Base-by-base conservation (phyloP, 2,329 filamentous ascomycete genomes). In the Seiridium unicorne region DNA sequence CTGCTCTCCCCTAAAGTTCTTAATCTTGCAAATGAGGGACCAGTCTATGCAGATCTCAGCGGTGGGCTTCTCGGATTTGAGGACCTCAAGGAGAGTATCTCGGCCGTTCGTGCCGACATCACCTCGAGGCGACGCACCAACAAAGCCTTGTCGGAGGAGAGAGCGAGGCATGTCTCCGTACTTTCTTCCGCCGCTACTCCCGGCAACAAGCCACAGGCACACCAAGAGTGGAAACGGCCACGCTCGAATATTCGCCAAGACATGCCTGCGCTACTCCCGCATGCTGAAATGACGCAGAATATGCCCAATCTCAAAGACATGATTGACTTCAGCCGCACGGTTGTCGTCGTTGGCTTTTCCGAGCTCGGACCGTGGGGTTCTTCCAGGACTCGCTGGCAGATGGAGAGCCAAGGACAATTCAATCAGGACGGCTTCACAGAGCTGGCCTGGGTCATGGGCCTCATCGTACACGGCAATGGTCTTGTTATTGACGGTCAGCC, bases 381-480 rank as follows among this genome's bases (percentile, higher is more conserved):
- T 74, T 86, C 87, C 8, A 81, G 88, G 63, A 89, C 87, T 13
- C 83, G 88, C 51, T 91, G 88, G 88, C 86, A 91, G 75, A 89
- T 90, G 85, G 88, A 91, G 70, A 82, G 85, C 8, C 81, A 85
- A 62, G 88, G 87, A 67, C 78, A 87, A 60, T 89, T 90, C 73
- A 88, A 85, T 2, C 78, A 89, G n/a, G 86, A 89, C 68, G 88
- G 87, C 7, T 89, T 85, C 64, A 81, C 89, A 49, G 88, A 91
- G 71, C 88, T 90, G 84, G 88, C 88, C 7, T 90, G 88, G 88
- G 84, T 90, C 70, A 90, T 89, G 84, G 87, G 88, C 62, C 79
- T 90, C 53, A 89, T 90, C 74, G 89, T 86, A 75, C 87, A 90
- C 70, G 83, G 87, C 76, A 88, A 89, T 66, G 86, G 87, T 56